Conservation (phyloP, 305 asterid genomes). For the Lippia alba region DNA sequence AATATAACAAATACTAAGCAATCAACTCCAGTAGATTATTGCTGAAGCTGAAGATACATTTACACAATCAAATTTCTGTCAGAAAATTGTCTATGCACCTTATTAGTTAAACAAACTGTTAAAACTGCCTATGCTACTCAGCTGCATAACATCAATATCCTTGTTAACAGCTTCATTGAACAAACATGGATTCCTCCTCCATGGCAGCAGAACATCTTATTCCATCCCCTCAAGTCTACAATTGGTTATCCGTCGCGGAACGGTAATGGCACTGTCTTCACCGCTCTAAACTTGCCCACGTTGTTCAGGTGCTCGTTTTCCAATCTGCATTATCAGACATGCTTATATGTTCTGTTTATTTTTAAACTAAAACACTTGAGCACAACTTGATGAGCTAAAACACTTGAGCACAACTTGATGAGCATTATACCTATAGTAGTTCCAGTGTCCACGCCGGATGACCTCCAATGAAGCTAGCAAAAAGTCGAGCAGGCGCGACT, state of each 20-base stretch:
- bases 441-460: constrained; percentile 98
- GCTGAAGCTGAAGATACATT: constrained; percentile 6
- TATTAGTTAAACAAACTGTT: no score
- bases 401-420: neutral
- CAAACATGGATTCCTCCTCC: no score
- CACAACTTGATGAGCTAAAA: neutral
- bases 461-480: constrained; percentile 85
- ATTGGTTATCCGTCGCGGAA: constrained; percentile 57
- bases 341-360: neutral
- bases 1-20: no score
- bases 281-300: constrained; percentile 89
- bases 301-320: constrained; percentile 95
- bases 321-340: constrained; percentile 52
- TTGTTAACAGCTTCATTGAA: neutral
- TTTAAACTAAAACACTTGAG: neutral
- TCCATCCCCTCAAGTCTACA: neutral
- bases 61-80: neutral
- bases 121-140: no score
- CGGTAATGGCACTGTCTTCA: constrained; percentile 87
- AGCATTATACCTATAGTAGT: constrained; percentile 72
- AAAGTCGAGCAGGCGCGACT: constrained; percentile 75
- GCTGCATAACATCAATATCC: no score
- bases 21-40: neutral
- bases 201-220: neutral
- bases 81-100: neutral